Evolutionary conservation across 2,329 filamentous ascomycete genomes (phyloP).

Genomic region (Colletotrichum sp.): DNA sequence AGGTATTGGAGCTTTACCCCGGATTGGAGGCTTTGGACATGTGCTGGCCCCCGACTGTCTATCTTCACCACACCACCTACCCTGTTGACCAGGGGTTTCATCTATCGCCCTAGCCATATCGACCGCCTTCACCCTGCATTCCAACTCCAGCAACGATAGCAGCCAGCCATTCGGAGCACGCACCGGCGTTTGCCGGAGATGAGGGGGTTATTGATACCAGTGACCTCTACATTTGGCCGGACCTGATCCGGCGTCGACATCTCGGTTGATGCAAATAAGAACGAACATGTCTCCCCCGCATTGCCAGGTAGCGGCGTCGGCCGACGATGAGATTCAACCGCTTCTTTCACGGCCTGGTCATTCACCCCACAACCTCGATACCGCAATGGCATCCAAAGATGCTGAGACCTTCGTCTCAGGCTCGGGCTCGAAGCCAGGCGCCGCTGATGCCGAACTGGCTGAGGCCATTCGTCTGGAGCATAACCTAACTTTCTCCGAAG

Average conservation of each 20-base stretch:
- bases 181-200: background rate
- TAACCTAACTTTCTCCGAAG: constrained; percentile 39
- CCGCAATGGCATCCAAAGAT: constrained; percentile 4
- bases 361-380: background rate
- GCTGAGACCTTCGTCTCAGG: background rate
- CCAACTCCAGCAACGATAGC: background rate
- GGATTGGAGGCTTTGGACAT: background rate
- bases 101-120: background rate
- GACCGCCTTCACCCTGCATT: background rate
- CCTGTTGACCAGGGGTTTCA: background rate
- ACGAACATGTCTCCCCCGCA: background rate
- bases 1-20: background rate
- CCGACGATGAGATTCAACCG: constrained; percentile 6
- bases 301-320: background rate
- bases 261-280: background rate
- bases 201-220: background rate
- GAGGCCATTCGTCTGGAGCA: constrained; percentile 46
- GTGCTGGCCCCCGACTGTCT: background rate
- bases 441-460: constrained; percentile 27
- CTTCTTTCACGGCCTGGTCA: background rate
- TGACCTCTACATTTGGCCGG: background rate
- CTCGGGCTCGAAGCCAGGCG: background rate
- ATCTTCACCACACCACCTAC: constrained; percentile 1
- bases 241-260: background rate
- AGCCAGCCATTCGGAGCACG: background rate